These are phyloP conservation scores for Hirsutella minnesotensis DNA, from an alignment of 2,329 filamentous ascomycete species.

Conservation along the genomic window DNA sequence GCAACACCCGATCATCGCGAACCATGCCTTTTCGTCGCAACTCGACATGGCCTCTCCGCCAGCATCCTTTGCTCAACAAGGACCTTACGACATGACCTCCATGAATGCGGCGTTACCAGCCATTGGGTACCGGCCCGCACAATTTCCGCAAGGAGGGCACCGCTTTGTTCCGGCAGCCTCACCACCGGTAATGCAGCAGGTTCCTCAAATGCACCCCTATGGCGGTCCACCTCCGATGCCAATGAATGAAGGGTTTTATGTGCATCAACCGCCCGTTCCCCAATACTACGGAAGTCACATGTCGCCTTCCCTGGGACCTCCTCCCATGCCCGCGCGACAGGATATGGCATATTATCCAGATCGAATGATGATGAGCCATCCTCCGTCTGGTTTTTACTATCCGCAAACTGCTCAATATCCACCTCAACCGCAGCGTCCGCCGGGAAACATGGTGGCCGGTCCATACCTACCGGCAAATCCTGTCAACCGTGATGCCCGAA, in stretches of 20 bases:
- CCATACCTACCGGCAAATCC: conserved; percentile 20
- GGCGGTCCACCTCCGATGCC: conserved; percentile 24
- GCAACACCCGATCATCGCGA: conserved; percentile 7
- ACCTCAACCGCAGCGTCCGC: conserved; percentile 17
- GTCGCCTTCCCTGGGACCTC: conserved; percentile 22
- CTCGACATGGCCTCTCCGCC: conserved; percentile 26
- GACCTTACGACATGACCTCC: conserved; percentile 33
- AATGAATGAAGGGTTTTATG: conserved; percentile 33
- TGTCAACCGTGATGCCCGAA: conserved; percentile 14
- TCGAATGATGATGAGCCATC: conserved; percentile 28
- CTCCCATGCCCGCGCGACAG: conserved; percentile 22
- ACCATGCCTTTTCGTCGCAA: conserved; percentile 29
- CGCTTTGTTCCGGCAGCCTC: conserved; percentile 22
- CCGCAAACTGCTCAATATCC: conserved; percentile 24
- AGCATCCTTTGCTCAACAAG: conserved; percentile 11
- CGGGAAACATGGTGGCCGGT: conserved; percentile 19
- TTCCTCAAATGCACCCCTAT: conserved; percentile 28
- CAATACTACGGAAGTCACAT: conserved; percentile 32
- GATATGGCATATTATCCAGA: conserved; percentile 32
- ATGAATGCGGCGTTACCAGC: conserved; percentile 33
- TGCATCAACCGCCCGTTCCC: conserved; percentile 31
- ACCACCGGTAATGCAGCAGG: conserved; percentile 24
- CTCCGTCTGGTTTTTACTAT: conserved; percentile 34
- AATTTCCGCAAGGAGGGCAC: conserved; percentile 22
- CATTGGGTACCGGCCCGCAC: conserved; percentile 23